These are phyloP conservation scores for Suillus fuscotomentosus DNA, from an alignment of 768 basidiomycete species.

Conservation along the genomic window DNA sequence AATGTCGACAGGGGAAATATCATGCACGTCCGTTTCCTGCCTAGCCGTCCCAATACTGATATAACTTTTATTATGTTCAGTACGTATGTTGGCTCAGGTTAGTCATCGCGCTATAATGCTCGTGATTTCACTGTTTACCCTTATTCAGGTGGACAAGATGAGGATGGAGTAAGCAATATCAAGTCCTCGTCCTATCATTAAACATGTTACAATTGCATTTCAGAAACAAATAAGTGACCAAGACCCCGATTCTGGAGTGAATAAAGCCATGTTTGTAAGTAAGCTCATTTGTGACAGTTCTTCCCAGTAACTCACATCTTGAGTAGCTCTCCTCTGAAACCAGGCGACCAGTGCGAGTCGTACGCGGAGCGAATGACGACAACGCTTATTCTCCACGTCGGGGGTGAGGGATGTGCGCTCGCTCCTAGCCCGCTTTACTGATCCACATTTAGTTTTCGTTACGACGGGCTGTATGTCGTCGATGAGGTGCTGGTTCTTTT, in stretches of 20 bases:
- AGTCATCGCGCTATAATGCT: not conserved
- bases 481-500: conserved; percentile 13
- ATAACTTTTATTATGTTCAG: conserved; percentile 16
- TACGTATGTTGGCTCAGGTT: conserved; percentile 33
- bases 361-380: conserved; percentile 28
- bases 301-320: conserved; percentile 1
- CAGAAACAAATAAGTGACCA: conserved; percentile 25
- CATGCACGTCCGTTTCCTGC: conserved; percentile 28
- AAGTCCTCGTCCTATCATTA: not conserved
- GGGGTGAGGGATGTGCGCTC: conserved; percentile 18
- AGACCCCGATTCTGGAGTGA: conserved; percentile 19
- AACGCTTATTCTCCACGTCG: conserved; percentile 18
- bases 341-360: conserved; percentile 35
- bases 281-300: not conserved
- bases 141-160: conserved; percentile 24
- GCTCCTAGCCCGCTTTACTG: not conserved
- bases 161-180: conserved; percentile 9
- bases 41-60: conserved; percentile 1
- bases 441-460: conserved; percentile 22
- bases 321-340: conserved; percentile 29
- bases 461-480: conserved; percentile 32
- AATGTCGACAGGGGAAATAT: conserved; percentile 35
- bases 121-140: not conserved
- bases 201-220: not conserved
- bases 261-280: conserved; percentile 21